Evolutionary conservation across 192 early-diverging fungal species (phyloP).

Genomic region (Bifiguratus adelaidae): DNA sequence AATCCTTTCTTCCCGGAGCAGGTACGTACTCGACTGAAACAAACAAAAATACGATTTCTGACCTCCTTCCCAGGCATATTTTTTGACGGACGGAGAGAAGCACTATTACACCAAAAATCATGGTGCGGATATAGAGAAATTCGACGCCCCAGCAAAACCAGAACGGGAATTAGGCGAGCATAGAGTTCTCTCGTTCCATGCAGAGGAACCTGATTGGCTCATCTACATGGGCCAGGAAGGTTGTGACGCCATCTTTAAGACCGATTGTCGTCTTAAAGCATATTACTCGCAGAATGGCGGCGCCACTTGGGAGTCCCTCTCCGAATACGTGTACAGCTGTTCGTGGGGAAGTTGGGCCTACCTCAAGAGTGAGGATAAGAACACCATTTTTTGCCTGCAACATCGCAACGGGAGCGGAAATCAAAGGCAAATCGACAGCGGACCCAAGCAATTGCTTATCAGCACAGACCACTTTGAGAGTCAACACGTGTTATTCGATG

Average conservation of each 20-base stretch:
- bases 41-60: neutral
- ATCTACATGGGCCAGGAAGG: conserved; percentile 57
- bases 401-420: conserved; percentile 50
- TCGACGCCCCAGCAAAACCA: conserved; percentile 50
- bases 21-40: neutral
- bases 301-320: conserved; percentile 50
- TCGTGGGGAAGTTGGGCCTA: conserved; percentile 48
- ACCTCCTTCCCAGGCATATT: conserved; percentile 33
- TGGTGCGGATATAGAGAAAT: conserved; percentile 35
- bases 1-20: conserved; percentile 48
- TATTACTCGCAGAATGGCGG: conserved; percentile 65
- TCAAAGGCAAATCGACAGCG: conserved; percentile 30
- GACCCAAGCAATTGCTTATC: conserved; percentile 54
- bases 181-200: conserved; percentile 69
- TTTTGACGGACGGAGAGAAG: conserved; percentile 32
- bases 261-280: conserved; percentile 60
- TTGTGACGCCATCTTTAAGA: conserved; percentile 27
- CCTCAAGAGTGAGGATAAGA: conserved; percentile 36
- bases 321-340: conserved; percentile 62
- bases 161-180: conserved; percentile 40
- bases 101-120: conserved; percentile 53
- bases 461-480: conserved; percentile 44
- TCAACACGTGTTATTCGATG: conserved; percentile 40
- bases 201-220: conserved; percentile 69
- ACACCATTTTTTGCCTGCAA: conserved; percentile 67